Percentiles rank a stretch among this genome's conserved stretches.
These are phyloP conservation scores for Blastosporella zonata DNA, from an alignment of 1,284 basidiomycete genomes.

Conservation along the genomic window DNA sequence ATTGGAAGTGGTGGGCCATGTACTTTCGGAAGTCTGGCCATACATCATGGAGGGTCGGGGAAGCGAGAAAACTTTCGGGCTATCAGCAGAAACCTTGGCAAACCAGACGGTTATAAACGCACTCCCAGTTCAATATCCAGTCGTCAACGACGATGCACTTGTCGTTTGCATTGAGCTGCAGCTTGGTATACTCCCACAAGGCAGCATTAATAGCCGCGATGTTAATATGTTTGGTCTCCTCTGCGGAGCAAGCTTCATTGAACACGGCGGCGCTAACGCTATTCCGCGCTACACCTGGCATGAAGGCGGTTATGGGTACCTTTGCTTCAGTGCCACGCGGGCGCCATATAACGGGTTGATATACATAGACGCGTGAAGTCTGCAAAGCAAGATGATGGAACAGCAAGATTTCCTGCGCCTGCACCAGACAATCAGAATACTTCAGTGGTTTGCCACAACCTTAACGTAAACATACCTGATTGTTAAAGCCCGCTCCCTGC, in stretches of 20 bases:
- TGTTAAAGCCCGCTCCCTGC: constrained; percentile 45
- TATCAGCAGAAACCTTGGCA: background rate
- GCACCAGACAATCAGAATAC: background rate
- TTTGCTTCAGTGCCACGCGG: constrained; percentile 35
- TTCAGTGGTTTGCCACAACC: background rate
- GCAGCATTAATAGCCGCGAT: constrained; percentile 24
- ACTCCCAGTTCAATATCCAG: constrained; percentile 42
- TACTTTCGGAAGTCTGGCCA: constrained; percentile 41
- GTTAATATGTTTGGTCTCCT: constrained; percentile 32
- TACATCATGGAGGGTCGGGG: constrained; percentile 32
- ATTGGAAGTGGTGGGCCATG: constrained; percentile 36
- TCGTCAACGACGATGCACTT: constrained; percentile 41
- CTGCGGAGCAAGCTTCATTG: constrained; percentile 35
- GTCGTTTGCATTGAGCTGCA: constrained; percentile 29
- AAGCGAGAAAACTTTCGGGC: constrained; percentile 35
- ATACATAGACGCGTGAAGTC: constrained; percentile 37
- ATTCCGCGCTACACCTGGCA: constrained; percentile 34
- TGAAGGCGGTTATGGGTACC: constrained; percentile 40
- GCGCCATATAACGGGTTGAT: constrained; percentile 43
- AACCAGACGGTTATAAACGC: constrained; percentile 14
- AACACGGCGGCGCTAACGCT: constrained; percentile 35
- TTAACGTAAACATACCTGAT: constrained; percentile 30
- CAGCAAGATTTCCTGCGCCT: constrained; percentile 44
- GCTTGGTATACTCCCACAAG: constrained; percentile 35
- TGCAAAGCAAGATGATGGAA: constrained; percentile 41